Conservation (phyloP, 805 yeast species). For the Ogataea salicorniae region DNA sequence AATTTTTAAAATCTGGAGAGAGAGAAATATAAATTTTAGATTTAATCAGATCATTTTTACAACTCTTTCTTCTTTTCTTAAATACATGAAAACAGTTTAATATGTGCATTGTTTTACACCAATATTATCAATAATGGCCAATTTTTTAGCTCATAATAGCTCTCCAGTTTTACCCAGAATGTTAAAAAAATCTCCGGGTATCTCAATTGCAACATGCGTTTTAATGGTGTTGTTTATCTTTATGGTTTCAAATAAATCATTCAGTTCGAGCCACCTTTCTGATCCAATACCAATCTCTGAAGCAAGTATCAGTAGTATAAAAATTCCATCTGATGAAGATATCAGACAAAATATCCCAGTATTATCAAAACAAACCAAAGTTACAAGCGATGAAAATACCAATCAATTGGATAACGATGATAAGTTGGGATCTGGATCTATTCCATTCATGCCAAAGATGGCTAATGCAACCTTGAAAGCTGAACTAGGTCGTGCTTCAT, state of each 20-base stretch:
- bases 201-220: conserved; percentile 14
- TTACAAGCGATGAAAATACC: neutral
- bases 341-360: neutral
- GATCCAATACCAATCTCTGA: conserved; percentile 19
- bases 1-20: too few species aligned
- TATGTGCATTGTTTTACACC: neutral
- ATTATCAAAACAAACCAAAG: neutral
- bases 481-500: conserved; percentile 83
- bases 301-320: neutral
- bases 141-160: neutral
- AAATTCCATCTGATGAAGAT: neutral
- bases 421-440: conserved; percentile 5
- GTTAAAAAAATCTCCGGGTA: conserved; percentile 14
- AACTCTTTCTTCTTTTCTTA: too few species aligned
- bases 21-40: too few species aligned
- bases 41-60: too few species aligned
- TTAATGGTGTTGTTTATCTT: conserved; percentile 15
- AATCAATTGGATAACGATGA: neutral
- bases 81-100: too few species aligned
- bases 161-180: conserved; percentile 7
- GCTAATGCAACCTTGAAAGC: conserved; percentile 65
- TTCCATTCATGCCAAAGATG: conserved; percentile 86
- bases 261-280: conserved; percentile 14
- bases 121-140: neutral
- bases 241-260: conserved; percentile 15